Evolutionary conservation across 345 rosid species (phyloP), one percentile per base, ranked within the genome.

Genomic region (Eucalyptus sideroxylon): DNA sequence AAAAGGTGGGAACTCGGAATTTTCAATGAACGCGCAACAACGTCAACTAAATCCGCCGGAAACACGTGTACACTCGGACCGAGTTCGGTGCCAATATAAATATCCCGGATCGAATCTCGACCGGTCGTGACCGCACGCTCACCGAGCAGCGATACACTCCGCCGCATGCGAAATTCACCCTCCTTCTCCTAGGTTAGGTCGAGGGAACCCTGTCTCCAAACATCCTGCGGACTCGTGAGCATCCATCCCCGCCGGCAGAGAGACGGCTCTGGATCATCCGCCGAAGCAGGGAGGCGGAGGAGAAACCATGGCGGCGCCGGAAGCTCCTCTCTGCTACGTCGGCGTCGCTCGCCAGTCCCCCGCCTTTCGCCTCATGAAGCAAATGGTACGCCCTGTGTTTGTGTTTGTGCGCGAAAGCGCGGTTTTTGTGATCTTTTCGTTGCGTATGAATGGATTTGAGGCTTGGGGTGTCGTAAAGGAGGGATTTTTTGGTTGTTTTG

Each of bases 321-420:
- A 98, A 91, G 98, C 97, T 92, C 97, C 99, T 69, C 93, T 97
- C 65, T 91, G 95, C 92, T 98, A 98, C 56, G 99, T 98, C 91
- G 99, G 98, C 89, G 91, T 96, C 83, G 88, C 92, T 2, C 94
- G 95, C 89, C 94, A 96, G 90, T 98, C 99, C 88, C 95, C 98
- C 31, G 99, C 98, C 88, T 97, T 98, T 92, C 96, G 96, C 90
- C 97, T 98, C 88, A 98, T 98, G 99, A 98, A 98, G 94, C 97
- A 97, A 86, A 98, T 98, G 99, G 99, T 96, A 90, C 85, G 51
- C 26, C 34, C 6, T 8, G 50, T 8, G 53, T 1, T 40, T 23
- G 83, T 11, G 83, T 5, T 2, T 1, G 27, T 0, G 27, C 47
- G 44, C n/a, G 34, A n/a, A 30, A 14, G 77, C 47, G 45, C 15